Evolutionary conservation across 2,329 filamentous ascomycete species (phyloP).

Genomic region (Aspergillus intermedius): DNA sequence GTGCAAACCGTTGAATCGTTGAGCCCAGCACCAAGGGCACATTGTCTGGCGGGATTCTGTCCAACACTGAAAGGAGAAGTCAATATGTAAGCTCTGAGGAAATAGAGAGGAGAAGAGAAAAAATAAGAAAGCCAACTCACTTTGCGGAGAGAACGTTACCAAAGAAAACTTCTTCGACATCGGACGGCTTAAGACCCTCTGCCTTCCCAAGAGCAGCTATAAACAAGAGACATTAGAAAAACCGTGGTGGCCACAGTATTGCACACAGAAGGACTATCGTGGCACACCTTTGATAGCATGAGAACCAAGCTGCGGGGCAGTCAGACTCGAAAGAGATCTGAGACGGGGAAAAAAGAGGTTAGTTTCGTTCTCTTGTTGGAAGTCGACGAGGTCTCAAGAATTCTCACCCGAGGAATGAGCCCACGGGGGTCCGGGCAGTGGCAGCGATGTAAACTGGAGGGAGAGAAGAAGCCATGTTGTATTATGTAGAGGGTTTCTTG

Average conservation of each 20-base stretch:
- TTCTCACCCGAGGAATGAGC: conserved; percentile 84
- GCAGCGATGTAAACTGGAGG: conserved; percentile 95
- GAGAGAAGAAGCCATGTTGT: conserved; percentile 63
- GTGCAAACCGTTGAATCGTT: conserved; percentile 73
- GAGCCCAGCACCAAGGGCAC: conserved; percentile 82
- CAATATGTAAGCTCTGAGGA: neutral
- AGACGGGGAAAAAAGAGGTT: conserved; percentile 2
- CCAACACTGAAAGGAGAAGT: conserved; percentile 58
- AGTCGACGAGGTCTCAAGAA: conserved; percentile 12
- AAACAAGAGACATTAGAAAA: conserved; percentile 10
- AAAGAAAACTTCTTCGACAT: conserved; percentile 95
- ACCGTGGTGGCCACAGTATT: neutral
- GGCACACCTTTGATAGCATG: conserved; percentile 81
- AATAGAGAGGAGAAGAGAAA: conserved; percentile 2
- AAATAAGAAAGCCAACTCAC: conserved; percentile 45
- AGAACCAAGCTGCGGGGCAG: conserved; percentile 77
- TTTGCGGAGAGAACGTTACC: conserved; percentile 96
- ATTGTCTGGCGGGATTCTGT: conserved; percentile 93
- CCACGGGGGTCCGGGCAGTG: conserved; percentile 80
- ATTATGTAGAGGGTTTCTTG: neutral
- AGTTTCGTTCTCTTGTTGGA: conserved; percentile 4
- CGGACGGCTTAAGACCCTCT: conserved; percentile 75
- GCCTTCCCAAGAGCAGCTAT: conserved; percentile 74
- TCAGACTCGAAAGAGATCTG: conserved; percentile 83
- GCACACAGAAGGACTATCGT: neutral